Conservation (phyloP, 2,329 filamentous ascomycete genomes). For the Fusarium clavum region DNA sequence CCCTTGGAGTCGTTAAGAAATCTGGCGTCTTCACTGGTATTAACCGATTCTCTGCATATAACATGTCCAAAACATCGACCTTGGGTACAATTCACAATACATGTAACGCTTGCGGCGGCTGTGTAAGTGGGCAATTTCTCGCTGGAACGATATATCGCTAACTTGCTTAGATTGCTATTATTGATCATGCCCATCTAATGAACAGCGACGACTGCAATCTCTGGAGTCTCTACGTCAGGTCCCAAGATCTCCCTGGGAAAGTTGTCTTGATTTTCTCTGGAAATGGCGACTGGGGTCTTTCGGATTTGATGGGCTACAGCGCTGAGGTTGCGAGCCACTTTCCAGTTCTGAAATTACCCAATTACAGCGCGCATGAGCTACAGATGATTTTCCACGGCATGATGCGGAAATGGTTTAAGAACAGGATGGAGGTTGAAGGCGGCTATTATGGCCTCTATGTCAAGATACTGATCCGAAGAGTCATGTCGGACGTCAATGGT, state of each 20-base stretch:
- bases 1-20: slow-evolving; percentile 45
- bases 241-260: slow-evolving; percentile 45
- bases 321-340: slow-evolving; percentile 49
- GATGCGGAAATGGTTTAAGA: slow-evolving; percentile 65
- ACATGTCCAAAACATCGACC: slow-evolving; percentile 51
- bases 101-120: slow-evolving; percentile 63
- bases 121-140: slow-evolving; percentile 53
- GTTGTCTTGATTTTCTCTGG: slow-evolving; percentile 48
- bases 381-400: slow-evolving; percentile 66
- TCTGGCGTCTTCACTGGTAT: slow-evolving; percentile 59
- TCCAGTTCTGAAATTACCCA: slow-evolving; percentile 67
- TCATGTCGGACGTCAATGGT: slow-evolving; percentile 69
- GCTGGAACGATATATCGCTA: slow-evolving; percentile 5
- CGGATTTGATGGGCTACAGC: slow-evolving; percentile 71
- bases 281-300: slow-evolving; percentile 60
- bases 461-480: slow-evolving; percentile 69
- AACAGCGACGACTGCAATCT: slow-evolving; percentile 46
- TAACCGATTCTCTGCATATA: slow-evolving; percentile 45
- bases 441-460: slow-evolving; percentile 69
- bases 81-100: slow-evolving; percentile 57
- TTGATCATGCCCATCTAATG: slow-evolving; percentile 48
- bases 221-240: slow-evolving; percentile 46
- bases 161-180: slow-evolving; percentile 43
- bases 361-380: slow-evolving; percentile 74
- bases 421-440: slow-evolving; percentile 69